A percentile compares a stretch with the other conserved stretches of the same genome.
Conservation (phyloP, 1,284 basidiomycete genomes). For the Cryptococcus hybrid region DNA sequence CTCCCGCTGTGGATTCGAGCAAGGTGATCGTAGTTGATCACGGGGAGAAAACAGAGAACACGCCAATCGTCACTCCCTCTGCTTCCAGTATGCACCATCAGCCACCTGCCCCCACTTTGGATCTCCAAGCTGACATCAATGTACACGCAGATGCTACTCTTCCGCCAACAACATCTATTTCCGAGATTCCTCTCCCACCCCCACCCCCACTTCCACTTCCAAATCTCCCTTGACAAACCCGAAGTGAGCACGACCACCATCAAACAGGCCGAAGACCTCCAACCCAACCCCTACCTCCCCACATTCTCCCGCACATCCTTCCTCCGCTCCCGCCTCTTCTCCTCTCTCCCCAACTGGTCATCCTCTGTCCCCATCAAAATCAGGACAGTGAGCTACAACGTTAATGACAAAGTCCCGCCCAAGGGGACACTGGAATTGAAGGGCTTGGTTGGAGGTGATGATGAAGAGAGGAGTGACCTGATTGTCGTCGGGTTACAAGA, state of each 20-base stretch:
- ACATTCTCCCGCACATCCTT: slow-evolving; percentile 31
- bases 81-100: too few relatives aligned
- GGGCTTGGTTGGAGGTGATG: not conserved
- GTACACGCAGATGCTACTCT: too few relatives aligned
- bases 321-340: slow-evolving; percentile 35
- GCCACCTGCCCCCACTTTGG: too few relatives aligned
- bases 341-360: slow-evolving; percentile 31
- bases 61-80: too few relatives aligned
- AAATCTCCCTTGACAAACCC: slow-evolving; percentile 2
- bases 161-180: too few relatives aligned
- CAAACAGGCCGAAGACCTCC: slow-evolving; percentile 6
- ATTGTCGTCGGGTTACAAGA: slow-evolving; percentile 46
- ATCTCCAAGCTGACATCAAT: too few relatives aligned
- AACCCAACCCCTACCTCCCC: slow-evolving; percentile 32
- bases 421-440: slow-evolving; percentile 35
- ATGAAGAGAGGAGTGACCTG: slow-evolving; percentile 18
- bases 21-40: too few relatives aligned
- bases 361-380: slow-evolving; percentile 20
- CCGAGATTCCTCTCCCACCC: not conserved
- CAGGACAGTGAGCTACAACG: slow-evolving; percentile 44
- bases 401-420: slow-evolving; percentile 44
- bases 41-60: too few relatives aligned
- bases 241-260: not conserved
- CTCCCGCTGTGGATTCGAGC: too few relatives aligned
- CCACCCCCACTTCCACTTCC: not conserved